phyloP scores from a whole-genome alignment of 352 stramenopile genomes.

The Pythium coloratum region DNA sequence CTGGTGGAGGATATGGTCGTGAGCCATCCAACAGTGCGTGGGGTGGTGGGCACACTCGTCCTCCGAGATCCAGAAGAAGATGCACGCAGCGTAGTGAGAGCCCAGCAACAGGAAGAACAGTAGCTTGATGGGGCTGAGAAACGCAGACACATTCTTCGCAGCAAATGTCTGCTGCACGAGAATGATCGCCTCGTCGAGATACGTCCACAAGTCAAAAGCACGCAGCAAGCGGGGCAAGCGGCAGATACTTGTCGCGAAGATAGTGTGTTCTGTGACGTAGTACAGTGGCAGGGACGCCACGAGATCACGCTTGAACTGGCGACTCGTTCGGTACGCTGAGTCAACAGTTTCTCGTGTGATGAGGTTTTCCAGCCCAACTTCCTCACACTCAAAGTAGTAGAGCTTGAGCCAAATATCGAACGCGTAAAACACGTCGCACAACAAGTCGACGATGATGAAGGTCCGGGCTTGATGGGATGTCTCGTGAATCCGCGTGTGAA shows the following conservation, averaged over 20 bases:
- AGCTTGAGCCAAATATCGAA: constrained; percentile 68
- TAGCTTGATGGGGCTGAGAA: constrained; percentile 65
- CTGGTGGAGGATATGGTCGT: constrained; percentile 59
- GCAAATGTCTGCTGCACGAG: constrained; percentile 70
- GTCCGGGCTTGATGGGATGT: constrained; percentile 21
- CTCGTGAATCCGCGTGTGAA: constrained; percentile 51
- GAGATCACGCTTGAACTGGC: constrained; percentile 47
- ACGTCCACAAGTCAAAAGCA: constrained; percentile 48
- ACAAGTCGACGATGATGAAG: constrained; percentile 44
- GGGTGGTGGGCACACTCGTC: constrained; percentile 42
- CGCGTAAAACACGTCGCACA: constrained; percentile 52
- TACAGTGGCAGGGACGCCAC: constrained; percentile 62
- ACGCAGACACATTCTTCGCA: constrained; percentile 64
- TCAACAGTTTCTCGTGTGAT: constrained; percentile 37
- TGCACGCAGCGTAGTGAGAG: constrained; percentile 61
- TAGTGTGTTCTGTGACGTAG: constrained; percentile 27
- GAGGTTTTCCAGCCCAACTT: constrained; percentile 49
- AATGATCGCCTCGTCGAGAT: constrained; percentile 66
- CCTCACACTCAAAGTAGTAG: constrained; percentile 59
- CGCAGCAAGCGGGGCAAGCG: constrained; percentile 61
- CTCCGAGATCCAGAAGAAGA: constrained; percentile 74
- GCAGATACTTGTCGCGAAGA: constrained; percentile 38
- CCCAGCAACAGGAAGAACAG: constrained; percentile 67
- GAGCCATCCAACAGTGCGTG: constrained; percentile 52
- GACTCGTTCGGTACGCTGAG: constrained; percentile 39